Evolutionary conservation across 805 yeast genomes (phyloP), one percentile per base, ranked within the genome.

Genomic region (Zygosaccharomyces pseudorouxii): DNA sequence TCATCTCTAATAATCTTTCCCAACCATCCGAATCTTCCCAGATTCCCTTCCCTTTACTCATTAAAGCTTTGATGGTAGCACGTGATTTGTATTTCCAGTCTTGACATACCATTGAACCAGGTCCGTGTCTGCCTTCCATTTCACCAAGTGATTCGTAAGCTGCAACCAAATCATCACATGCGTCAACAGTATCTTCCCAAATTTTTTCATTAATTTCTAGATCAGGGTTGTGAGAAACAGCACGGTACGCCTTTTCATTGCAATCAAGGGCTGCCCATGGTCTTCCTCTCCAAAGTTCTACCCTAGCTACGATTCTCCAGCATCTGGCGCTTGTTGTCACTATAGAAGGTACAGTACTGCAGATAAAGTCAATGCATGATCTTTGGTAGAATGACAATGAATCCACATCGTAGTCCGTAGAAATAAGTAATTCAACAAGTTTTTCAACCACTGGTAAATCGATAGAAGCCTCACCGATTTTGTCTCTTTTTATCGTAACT

Each of bases 121-220:
- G 89, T 20, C 84, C 85, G 59, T 82, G 77, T 58, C 80, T 83
- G 6, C 95, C 95, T 9, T 86, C 85, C 56, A 80, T 66, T 49
- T 85, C 93, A n/a, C 98, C 98, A 28, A 87, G 74, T 3, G 86
- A 82, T 60, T 84, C 89, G 64, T 89, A 92, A 1, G 96, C 92
- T 36, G 93, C 86, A 2, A 86, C 82, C 48, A 92, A 72, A 52
- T 89, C 96, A 29, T 71, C 67, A 62, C 96, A 86, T 0, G 86
- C 77, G 19, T 82, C 90, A 4, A 87, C 89, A 0, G 95, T 88
- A 30, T 80, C 83, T 53, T 79, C 77, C 95, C 96, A 90, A 0
- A 76, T 72, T 4, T 54, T 56, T 60, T 83, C 89, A 52, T 79
- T 76, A 0, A 78, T 70, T 23, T 77, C 81, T 48, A 88, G 68